Evolutionary conservation across 2,329 filamentous ascomycete species (phyloP).

Genomic region (Paraconiothyrium sp.): DNA sequence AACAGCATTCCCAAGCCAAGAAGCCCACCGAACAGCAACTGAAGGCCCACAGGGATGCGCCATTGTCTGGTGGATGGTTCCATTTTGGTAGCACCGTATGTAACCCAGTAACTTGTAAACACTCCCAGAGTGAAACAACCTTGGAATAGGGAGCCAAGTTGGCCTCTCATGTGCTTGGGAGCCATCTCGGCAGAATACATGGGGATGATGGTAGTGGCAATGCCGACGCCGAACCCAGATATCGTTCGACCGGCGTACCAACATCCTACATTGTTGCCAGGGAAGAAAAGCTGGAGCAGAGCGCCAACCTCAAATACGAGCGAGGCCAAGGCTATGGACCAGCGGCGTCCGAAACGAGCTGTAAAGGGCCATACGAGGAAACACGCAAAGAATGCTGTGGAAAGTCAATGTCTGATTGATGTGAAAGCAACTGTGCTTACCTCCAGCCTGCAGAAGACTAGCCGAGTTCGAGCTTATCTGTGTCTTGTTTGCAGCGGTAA

Average conservation of each 20-base stretch:
- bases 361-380: conserved; percentile 58
- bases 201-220: conserved; percentile 48
- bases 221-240: conserved; percentile 48
- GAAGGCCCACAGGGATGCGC: conserved; percentile 60
- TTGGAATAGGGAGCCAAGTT: conserved; percentile 54
- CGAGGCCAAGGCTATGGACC: conserved; percentile 52
- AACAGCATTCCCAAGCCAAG: conserved; percentile 61
- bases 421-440: conserved; percentile 25
- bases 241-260: conserved; percentile 51
- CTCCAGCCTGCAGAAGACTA: conserved; percentile 55
- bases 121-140: conserved; percentile 58
- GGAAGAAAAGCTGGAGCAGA: conserved; percentile 52
- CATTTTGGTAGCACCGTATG: conserved; percentile 56
- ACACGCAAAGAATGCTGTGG: conserved; percentile 54
- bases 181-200: conserved; percentile 58
- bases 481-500: conserved; percentile 35
- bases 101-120: conserved; percentile 57
- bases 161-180: conserved; percentile 56
- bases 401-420: neutral
- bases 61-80: conserved; percentile 59
- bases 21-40: conserved; percentile 59
- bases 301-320: conserved; percentile 58
- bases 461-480: conserved; percentile 53
- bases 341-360: conserved; percentile 52
- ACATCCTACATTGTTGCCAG: conserved; percentile 45